A percentile compares a stretch with the other conserved stretches of the same genome.
Conservation (phyloP, 345 rosid genomes). For the Lenwebbia sp. region DNA sequence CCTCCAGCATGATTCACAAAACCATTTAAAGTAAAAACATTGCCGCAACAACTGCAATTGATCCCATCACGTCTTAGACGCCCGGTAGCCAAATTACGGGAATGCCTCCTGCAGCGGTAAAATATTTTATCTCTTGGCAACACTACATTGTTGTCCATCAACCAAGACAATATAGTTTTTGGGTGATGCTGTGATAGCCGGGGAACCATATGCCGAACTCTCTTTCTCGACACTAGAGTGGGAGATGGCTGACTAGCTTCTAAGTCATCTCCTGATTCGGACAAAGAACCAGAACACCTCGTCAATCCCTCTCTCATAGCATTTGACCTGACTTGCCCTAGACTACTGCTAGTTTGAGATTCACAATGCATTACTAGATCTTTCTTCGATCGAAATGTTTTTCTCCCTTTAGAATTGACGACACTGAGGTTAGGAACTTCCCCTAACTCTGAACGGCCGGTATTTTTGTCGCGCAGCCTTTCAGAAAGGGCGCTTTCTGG, state of each 20-base stretch:
- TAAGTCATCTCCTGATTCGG: not conserved
- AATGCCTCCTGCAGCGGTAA: constrained; percentile 16
- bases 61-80: constrained; percentile 55
- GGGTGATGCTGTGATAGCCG: constrained; percentile 27
- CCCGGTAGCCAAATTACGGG: constrained; percentile 29
- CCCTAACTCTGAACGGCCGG: not conserved
- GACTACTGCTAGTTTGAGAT: not conserved
- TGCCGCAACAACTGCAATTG: constrained; percentile 57
- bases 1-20: constrained; percentile 48
- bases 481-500: not conserved
- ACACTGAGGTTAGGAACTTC: not conserved
- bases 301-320: not conserved
- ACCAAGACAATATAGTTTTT: constrained; percentile 56
- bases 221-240: constrained; percentile 39
- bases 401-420: not conserved
- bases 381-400: not conserved
- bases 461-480: not conserved
- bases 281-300: not conserved
- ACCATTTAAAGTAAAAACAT: constrained; percentile 27
- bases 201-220: constrained; percentile 26
- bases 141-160: constrained; percentile 52
- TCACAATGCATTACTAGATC: not conserved
- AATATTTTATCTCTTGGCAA: constrained; percentile 50
- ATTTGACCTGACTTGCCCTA: not conserved
- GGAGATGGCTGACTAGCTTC: not conserved